Evolutionary conservation across 257 asterid species (phyloP).

Genomic region (Galeopsis tetrahit): DNA sequence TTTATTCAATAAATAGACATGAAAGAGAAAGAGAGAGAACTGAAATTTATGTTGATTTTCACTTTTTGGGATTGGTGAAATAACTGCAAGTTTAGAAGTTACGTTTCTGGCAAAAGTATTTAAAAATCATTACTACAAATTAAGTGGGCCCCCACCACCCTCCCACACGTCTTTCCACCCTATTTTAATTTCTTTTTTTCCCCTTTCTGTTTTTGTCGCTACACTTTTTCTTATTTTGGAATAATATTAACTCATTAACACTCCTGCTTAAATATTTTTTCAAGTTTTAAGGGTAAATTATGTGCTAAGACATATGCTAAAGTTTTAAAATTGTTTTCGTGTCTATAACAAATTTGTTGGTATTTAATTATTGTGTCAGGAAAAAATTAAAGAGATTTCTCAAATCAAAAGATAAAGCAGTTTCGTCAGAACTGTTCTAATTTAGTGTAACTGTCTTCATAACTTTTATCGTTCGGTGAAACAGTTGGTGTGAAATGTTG

Average conservation of each 20-base stretch:
- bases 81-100: constrained; percentile 52
- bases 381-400: too few species aligned
- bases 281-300: too few species aligned
- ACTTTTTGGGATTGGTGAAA: constrained; percentile 44
- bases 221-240: not conserved
- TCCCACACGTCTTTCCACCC: constrained; percentile 22
- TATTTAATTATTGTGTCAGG: too few species aligned
- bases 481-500: too few species aligned
- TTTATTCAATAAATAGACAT: constrained; percentile 26
- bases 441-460: too few species aligned
- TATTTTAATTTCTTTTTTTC: not conserved
- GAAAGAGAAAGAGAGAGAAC: constrained; percentile 25
- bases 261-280: too few species aligned
- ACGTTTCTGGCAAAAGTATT: constrained; percentile 47
- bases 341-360: too few species aligned
- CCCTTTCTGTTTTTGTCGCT: constrained; percentile 17
- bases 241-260: not conserved
- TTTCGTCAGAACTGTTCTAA: too few species aligned
- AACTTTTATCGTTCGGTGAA: too few species aligned
- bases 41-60: constrained; percentile 9
- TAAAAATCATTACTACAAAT: constrained; percentile 26
- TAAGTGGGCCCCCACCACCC: constrained; percentile 45
- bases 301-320: too few species aligned
- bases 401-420: too few species aligned
- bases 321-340: too few species aligned